phyloP scores from a whole-genome alignment of 2,329 filamentous ascomycete species.

The Thermoascus crustaceus region DNA sequence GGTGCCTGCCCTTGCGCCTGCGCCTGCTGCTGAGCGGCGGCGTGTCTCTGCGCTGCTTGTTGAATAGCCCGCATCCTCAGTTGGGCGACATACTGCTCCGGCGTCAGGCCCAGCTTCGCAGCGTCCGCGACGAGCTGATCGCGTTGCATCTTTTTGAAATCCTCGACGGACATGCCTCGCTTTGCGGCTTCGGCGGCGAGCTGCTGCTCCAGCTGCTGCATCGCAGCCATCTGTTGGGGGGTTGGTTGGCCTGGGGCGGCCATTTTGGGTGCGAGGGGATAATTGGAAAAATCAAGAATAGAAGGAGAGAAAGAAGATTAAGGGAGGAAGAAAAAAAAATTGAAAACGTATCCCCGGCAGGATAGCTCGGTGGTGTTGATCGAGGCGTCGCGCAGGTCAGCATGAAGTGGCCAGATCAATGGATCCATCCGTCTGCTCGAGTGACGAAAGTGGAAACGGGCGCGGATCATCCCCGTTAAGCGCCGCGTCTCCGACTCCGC shows the following conservation, averaged over 20 bases:
- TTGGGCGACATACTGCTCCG: conserved; percentile 41
- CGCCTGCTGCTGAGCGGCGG: conserved; percentile 15
- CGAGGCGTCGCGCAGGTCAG: conserved; percentile 5
- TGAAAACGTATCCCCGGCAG: background rate
- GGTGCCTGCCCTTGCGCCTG: conserved; percentile 19
- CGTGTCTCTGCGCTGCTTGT: conserved; percentile 31
- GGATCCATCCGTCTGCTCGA: too few species aligned
- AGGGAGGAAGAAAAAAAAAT: conserved; percentile 3
- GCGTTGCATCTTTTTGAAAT: conserved; percentile 63
- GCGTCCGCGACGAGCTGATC: conserved; percentile 40
- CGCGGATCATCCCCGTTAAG: conserved; percentile 11
- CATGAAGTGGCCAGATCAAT: conserved; percentile 20
- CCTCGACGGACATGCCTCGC: conserved; percentile 72
- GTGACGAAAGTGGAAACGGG: conserved; percentile 3
- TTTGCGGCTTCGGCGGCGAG: conserved; percentile 74
- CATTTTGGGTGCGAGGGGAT: conserved; percentile 21
- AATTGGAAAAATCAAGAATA: conserved; percentile 5
- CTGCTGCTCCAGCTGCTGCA: conserved; percentile 80
- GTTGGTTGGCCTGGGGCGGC: conserved; percentile 47
- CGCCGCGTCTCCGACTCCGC: background rate
- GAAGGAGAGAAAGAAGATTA: background rate
- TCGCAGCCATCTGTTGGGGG: conserved; percentile 75
- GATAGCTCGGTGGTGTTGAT: conserved; percentile 1
- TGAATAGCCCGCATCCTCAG: conserved; percentile 40
- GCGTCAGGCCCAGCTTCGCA: conserved; percentile 45